Evolutionary conservation across 1,139 yeast genomes (phyloP), one percentile per base, ranked within the genome.

Genomic region (Barnettozyma hawaiiensis): DNA sequence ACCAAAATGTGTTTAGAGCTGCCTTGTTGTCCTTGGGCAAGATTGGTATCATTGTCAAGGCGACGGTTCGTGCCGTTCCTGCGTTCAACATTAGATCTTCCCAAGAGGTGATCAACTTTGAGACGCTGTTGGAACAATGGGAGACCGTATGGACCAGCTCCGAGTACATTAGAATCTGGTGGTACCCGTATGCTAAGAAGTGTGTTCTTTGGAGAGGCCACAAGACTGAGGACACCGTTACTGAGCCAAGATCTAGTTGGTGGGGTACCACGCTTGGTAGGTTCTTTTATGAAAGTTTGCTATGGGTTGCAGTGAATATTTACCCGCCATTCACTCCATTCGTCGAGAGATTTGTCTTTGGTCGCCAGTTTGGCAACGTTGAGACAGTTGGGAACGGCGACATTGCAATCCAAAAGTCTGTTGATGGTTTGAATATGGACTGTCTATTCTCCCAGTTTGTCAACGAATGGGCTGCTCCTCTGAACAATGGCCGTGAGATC

Each of bases 381-480:
- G 94, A 84, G 58, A 82, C 86, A 11, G 69, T 75, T 37, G 85
- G 85, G 19, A 61, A 63, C 22, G 87, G 89, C 37, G 79, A 76
- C 47, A 66, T 74, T 40, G 85, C 86, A 5, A 89, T 90, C 7
- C 92, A 84, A 57, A 75, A 78, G 48, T 83, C 94, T 3, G 90
- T 85, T 28, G 90, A 85, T 49, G 96, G 90, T 2, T 78, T 90
- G 57, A 89, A 87, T 61, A 87, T 92, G 96, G 97, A 92, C 66
- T 92, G 98, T 61, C 69, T 90, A 52, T 92, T 89, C 62, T 81
- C 90, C 37, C 98, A 92, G 63, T 90, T 83, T 65, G 98, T 92
- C 43, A 81, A 90, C 60, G 98, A 92, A 66, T 92, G 98, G 98
- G 87, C 92, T 12, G 78, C 95, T 43, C 97, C 97, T 24, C 68